Percentiles rank a stretch among this genome's conserved stretches.
phyloP scores from a whole-genome alignment of 23 red algal genomes.

The Cyanidium caldarium region DNA sequence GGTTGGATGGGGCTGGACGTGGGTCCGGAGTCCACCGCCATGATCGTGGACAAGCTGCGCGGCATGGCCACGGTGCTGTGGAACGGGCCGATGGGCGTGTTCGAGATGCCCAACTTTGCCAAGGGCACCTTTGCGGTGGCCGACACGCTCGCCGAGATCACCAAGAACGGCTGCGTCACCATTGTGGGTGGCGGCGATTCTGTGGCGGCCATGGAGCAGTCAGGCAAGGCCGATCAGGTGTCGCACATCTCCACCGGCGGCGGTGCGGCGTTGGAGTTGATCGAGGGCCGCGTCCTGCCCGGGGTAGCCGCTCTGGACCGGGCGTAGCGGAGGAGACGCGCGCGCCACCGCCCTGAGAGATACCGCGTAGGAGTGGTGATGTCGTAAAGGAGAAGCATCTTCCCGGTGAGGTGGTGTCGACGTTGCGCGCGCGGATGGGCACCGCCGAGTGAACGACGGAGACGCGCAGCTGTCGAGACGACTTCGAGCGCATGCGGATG shows the following conservation, averaged over 20 bases:
- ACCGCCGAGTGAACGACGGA: no score
- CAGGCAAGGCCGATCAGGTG: slow-evolving; percentile 77
- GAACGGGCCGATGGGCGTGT: slow-evolving; percentile 98
- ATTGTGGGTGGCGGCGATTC: slow-evolving; percentile 99
- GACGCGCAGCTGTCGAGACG: no score
- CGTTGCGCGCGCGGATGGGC: no score
- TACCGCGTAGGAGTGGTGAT: no score
- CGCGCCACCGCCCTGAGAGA: no score
- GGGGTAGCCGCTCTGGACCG: slow-evolving; percentile 85
- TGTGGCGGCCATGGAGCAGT: slow-evolving; percentile 95
- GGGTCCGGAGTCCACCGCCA: slow-evolving; percentile 44
- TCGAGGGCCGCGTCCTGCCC: slow-evolving; percentile 90
- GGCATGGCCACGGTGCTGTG: slow-evolving; percentile 84
- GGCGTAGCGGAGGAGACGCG: no score
- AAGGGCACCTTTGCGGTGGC: slow-evolving; percentile 93
- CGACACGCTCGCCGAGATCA: slow-evolving; percentile 62
- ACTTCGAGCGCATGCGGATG: no score
- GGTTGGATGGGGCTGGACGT: slow-evolving; percentile 96
- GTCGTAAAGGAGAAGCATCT: no score
- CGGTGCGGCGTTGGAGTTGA: slow-evolving; percentile 80
- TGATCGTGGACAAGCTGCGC: slow-evolving; percentile 48
- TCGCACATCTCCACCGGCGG: slow-evolving; percentile 97
- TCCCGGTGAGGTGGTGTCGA: no score
- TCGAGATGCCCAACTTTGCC: slow-evolving; percentile 87
- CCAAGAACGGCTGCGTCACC: slow-evolving; percentile 46